Conservation (phyloP, 768 basidiomycete genomes). For the Agrocybe pediades region DNA sequence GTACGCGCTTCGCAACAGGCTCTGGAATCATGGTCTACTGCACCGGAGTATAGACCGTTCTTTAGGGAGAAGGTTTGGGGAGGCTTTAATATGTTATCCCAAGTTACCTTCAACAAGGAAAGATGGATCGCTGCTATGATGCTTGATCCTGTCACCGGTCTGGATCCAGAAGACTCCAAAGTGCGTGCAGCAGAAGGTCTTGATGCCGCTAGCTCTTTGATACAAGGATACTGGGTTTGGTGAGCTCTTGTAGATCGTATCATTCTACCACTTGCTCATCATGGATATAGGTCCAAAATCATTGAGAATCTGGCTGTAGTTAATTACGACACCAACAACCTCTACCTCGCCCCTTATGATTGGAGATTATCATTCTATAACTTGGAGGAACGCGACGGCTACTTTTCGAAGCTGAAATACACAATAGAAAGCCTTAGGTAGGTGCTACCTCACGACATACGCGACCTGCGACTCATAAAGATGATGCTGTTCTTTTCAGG, state of each 20-base stretch:
- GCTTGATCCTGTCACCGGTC: constrained; percentile 88
- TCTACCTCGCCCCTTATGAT: constrained; percentile 85
- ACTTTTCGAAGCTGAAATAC: constrained; percentile 81
- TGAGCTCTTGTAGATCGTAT: too few relatives aligned
- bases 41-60: constrained; percentile 80
- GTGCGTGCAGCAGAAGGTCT: constrained; percentile 92
- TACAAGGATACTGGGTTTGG: constrained; percentile 97
- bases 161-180: constrained; percentile 85
- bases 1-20: constrained; percentile 43
- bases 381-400: constrained; percentile 88
- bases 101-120: constrained; percentile 81
- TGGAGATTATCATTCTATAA: constrained; percentile 91
- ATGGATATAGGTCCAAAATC: constrained; percentile 73
- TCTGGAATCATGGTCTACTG: constrained; percentile 93
- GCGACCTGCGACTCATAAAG: too few relatives aligned
- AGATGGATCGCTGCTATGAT: constrained; percentile 90
- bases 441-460: too few relatives aligned
- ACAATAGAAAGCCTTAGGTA: constrained; percentile 82
- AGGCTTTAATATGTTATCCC: constrained; percentile 80
- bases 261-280: not conserved
- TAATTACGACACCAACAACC: constrained; percentile 90
- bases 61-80: constrained; percentile 91
- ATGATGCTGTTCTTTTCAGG: constrained; percentile 33
- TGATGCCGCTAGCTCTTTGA: constrained; percentile 83
- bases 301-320: constrained; percentile 93